phyloP scores from a whole-genome alignment of 192 early-diverging fungal species.

The Funneliformis geosporum region DNA sequence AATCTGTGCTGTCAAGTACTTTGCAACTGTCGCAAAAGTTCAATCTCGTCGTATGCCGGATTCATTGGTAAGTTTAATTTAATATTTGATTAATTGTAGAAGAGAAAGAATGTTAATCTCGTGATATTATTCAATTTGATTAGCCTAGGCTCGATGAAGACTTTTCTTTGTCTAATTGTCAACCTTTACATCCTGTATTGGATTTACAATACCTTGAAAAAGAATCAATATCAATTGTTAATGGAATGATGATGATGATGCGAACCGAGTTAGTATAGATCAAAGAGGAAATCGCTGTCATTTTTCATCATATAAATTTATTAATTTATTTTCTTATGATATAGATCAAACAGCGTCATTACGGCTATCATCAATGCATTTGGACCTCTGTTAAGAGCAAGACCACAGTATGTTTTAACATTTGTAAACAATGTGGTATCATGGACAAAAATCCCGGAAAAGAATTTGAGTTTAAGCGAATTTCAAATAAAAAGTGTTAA shows the following conservation, averaged over 20 bases:
- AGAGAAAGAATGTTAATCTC: background rate
- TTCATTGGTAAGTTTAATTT: conserved; percentile 25
- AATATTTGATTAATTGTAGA: background rate
- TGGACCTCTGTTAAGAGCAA: conserved; percentile 34
- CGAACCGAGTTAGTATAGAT: conserved; percentile 23
- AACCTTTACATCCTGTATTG: conserved; percentile 41
- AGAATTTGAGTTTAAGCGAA: conserved; percentile 19
- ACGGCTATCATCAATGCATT: conserved; percentile 45
- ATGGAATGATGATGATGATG: conserved; percentile 29
- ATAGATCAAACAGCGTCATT: conserved; percentile 35
- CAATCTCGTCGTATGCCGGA: conserved; percentile 35
- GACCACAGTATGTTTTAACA: conserved; percentile 38
- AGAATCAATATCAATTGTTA: conserved; percentile 36
- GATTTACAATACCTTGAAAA: conserved; percentile 33
- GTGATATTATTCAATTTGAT: background rate
- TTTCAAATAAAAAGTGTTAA: conserved; percentile 37
- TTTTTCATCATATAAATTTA: background rate
- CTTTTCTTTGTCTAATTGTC: conserved; percentile 38
- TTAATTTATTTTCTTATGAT: background rate
- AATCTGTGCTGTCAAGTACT: conserved; percentile 39
- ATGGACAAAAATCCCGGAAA: conserved; percentile 33
- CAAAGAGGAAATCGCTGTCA: background rate
- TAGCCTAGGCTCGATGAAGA: conserved; percentile 34
- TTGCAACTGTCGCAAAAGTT: conserved; percentile 39
- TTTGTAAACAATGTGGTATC: conserved; percentile 29